Percentiles rank a stretch among this genome's conserved stretches.
Evolutionary conservation across 2,329 filamentous ascomycete species (phyloP).

Genomic region (Ambrosiella xylebori): DNA sequence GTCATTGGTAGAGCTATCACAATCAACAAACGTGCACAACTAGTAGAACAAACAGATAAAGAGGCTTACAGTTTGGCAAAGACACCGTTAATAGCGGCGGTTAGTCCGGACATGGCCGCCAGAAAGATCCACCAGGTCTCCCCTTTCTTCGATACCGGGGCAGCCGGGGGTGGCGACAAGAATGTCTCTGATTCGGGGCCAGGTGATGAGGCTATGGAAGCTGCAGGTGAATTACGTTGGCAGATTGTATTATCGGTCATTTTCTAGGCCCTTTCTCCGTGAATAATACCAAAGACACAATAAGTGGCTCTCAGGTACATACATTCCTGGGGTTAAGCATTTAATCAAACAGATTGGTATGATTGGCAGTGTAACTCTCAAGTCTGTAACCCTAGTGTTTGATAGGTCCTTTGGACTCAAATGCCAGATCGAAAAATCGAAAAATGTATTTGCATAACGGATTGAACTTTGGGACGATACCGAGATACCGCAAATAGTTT

Average conservation of each 20-base stretch:
- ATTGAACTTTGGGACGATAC: too few relatives aligned
- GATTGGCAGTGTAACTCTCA: too few relatives aligned
- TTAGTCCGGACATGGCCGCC: slow-evolving; percentile 57
- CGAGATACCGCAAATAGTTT: too few relatives aligned
- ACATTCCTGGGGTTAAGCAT: too few relatives aligned
- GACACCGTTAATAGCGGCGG: slow-evolving; percentile 65
- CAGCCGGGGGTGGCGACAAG: not conserved
- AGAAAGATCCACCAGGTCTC: slow-evolving; percentile 42
- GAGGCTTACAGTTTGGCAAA: slow-evolving; percentile 61
- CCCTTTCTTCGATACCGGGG: not conserved
- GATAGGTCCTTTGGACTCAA: too few relatives aligned
- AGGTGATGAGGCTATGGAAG: not conserved
- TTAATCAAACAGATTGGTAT: too few relatives aligned
- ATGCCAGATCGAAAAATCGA: too few relatives aligned
- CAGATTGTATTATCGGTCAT: not conserved
- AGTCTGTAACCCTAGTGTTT: too few relatives aligned
- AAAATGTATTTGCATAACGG: too few relatives aligned
- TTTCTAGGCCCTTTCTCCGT: too few relatives aligned
- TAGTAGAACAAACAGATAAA: not conserved
- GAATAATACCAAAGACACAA: too few relatives aligned
- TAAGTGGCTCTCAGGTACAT: too few relatives aligned
- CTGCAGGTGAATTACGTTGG: not conserved
- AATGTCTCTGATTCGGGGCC: slow-evolving; percentile 1
- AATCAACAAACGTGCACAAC: not conserved
- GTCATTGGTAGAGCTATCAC: slow-evolving; percentile 35